Conservation (phyloP, 352 stramenopile species). For the Poterioochromonas sp. region DNA sequence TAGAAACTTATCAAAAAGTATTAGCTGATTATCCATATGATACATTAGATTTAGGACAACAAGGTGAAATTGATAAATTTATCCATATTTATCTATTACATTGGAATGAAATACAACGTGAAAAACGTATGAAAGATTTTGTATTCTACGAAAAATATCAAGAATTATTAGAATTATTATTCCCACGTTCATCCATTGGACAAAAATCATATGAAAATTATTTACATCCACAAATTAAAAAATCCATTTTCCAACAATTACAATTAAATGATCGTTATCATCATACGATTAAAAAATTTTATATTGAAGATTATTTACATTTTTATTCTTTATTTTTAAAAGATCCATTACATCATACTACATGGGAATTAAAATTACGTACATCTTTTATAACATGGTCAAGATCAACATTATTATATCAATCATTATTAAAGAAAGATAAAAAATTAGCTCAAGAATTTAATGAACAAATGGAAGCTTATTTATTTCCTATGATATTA, state of each 20-base stretch:
- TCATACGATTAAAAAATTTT: neutral
- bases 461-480: neutral
- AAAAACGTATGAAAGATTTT: slow-evolving; percentile 25
- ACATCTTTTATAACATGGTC: neutral
- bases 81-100: neutral
- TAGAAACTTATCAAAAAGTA: neutral
- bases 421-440: neutral
- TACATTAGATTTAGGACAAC: neutral
- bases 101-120: slow-evolving; percentile 10
- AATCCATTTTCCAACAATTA: neutral
- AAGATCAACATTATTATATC: neutral
- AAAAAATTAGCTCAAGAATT: neutral
- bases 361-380: too few species aligned
- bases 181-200: too few species aligned
- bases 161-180: neutral
- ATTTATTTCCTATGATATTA: slow-evolving; percentile 20
- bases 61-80: slow-evolving; percentile 19
- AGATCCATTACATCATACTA: too few species aligned
- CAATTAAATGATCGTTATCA: neutral
- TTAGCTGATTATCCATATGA: neutral
- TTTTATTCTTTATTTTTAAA: too few species aligned
- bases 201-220: neutral
- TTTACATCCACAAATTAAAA: neutral
- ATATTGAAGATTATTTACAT: slow-evolving; percentile 17
- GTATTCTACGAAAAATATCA: slow-evolving; percentile 13